phyloP scores from a whole-genome alignment of 202 grass and related monocot genomes.

The Panicum hallii region DNA sequence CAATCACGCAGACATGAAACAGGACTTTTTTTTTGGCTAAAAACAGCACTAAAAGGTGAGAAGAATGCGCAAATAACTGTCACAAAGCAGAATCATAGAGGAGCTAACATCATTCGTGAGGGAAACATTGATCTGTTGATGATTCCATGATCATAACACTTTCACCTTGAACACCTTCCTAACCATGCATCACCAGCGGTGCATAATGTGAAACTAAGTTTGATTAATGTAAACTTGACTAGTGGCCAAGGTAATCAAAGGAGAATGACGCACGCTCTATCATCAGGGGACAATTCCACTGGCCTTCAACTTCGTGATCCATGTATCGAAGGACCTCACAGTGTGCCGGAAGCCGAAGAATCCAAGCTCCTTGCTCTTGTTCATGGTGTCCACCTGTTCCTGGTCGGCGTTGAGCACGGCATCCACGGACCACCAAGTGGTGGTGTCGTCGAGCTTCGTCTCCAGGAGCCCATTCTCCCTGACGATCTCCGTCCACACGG shows the following conservation, averaged over 20 bases:
- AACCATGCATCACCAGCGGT: neutral
- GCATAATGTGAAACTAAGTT: neutral
- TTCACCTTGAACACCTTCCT: neutral
- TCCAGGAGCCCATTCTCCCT: slow-evolving; percentile 29
- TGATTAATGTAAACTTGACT: neutral
- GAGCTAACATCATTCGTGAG: neutral
- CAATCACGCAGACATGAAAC: too few species aligned
- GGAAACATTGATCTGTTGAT: neutral
- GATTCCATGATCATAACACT: neutral
- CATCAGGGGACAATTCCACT: slow-evolving; percentile 57
- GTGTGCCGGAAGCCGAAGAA: slow-evolving; percentile 66
- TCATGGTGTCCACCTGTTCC: slow-evolving; percentile 57
- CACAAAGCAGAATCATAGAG: neutral
- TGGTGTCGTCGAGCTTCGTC: slow-evolving; percentile 45
- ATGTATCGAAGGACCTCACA: slow-evolving; percentile 43
- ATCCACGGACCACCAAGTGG: slow-evolving; percentile 55
- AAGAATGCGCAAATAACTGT: neutral
- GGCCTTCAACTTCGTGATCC: slow-evolving; percentile 60
- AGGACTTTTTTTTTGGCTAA: too few species aligned
- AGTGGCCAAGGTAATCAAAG: neutral
- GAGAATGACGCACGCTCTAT: neutral
- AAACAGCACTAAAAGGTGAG: too few species aligned
- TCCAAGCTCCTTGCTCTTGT: slow-evolving; percentile 67
- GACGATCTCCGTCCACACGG: neutral
- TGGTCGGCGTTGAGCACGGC: slow-evolving; percentile 17